Evolutionary conservation across 2,329 filamentous ascomycete species (phyloP), one percentile per base, ranked within the genome.

Genomic region (Trichoderma sp.): DNA sequence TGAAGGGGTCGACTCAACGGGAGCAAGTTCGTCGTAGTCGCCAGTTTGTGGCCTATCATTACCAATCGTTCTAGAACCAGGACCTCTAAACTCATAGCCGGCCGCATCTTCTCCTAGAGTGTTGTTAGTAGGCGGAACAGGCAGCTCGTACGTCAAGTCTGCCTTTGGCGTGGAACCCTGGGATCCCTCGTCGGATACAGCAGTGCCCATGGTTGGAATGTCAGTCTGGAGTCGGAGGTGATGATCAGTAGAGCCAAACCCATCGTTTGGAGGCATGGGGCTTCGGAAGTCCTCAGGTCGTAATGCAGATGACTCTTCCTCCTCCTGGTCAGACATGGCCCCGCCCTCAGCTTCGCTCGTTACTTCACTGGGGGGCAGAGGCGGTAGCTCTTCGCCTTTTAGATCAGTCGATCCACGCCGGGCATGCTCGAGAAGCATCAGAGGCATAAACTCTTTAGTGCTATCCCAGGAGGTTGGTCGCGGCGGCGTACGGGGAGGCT

Each of bases 361-460:
- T n/a, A 77, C 72, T 54, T 80, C 80, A 68, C 79, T 82, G 2
- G 78, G 84, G 6, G 81, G 81, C 15, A 89, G 78, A 32, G 83
- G 84, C 7, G 87, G 86, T 2, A 88, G 76, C 4, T 80, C 74
- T 50, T 69, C 68, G 13, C 71, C 64, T n/a, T 67, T 69, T 1
- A 83, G 75, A 29, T 78, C 75, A 4, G 73, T 72, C 6, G 78
- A 74, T 52, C 77, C 77, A 50, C 81, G 79, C 9, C 82, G 80
- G 4, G 81, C 81, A 70, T 81, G 88, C 77, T 96, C 92, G 7
- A 97, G 87, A 25, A 97, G 88, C 78, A 92, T 94, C 9, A 97
- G 81, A 0, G 94, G 94, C 72, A 91, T 89, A 73, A 94, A 90
- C 75, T 95, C 92, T 65, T 86, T 86, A 19, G 84, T 84, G 70